phyloP scores from a whole-genome alignment of 2,329 filamentous ascomycete genomes.

The Beauveria scarabaeidicola region DNA sequence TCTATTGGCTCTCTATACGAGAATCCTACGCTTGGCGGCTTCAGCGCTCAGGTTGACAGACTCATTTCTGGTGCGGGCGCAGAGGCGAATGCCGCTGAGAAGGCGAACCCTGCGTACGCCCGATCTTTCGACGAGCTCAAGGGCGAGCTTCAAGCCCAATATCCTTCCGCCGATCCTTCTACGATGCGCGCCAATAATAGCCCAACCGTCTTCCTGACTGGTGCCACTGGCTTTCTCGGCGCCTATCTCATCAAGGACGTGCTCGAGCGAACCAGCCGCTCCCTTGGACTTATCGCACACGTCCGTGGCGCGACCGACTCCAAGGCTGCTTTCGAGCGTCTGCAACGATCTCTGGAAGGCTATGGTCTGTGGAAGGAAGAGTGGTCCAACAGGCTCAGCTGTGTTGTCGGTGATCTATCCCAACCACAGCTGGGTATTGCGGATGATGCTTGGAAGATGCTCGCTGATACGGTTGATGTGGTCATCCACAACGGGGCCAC shows the following conservation, averaged over 20 bases:
- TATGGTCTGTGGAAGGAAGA: slow-evolving; percentile 17
- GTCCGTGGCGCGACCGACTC: slow-evolving; percentile 58
- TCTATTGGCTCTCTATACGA: slow-evolving; percentile 25
- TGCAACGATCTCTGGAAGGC: slow-evolving; percentile 76
- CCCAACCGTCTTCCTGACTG: slow-evolving; percentile 69
- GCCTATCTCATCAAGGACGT: slow-evolving; percentile 71
- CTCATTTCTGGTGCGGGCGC: slow-evolving; percentile 7
- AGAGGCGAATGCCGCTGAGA: too few species aligned
- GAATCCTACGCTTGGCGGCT: slow-evolving; percentile 20
- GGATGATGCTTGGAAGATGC: slow-evolving; percentile 54
- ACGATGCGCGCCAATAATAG: slow-evolving; percentile 15
- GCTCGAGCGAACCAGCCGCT: slow-evolving; percentile 34
- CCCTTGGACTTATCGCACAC: slow-evolving; percentile 52
- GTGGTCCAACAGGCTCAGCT: slow-evolving; percentile 58
- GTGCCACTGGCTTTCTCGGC: slow-evolving; percentile 72
- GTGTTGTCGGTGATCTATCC: slow-evolving; percentile 65
- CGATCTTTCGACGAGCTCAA: slow-evolving; percentile 40
- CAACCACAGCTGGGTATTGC: slow-evolving; percentile 62
- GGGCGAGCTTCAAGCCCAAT: too few species aligned
- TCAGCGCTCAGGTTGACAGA: slow-evolving; percentile 24
- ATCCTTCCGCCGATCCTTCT: too few species aligned
- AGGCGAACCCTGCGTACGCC: too few species aligned
- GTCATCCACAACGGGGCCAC: slow-evolving; percentile 76
- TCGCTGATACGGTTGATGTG: slow-evolving; percentile 60
- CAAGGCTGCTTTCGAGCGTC: slow-evolving; percentile 52